Evolutionary conservation across 192 early-diverging fungal species (phyloP).

Genomic region (Coemansia sp.): DNA sequence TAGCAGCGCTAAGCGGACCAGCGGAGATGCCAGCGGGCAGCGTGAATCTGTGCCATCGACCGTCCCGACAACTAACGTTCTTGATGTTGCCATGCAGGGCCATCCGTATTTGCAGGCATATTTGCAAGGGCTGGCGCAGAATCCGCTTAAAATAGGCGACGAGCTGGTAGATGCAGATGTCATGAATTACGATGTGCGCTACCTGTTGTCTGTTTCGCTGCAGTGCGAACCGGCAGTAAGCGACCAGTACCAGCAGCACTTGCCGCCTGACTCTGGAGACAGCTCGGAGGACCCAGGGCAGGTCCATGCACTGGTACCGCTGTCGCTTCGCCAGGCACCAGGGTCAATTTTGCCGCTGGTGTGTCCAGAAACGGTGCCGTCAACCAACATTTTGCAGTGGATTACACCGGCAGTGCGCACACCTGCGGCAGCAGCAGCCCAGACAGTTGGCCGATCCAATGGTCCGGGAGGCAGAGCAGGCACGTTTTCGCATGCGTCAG

Average conservation of each 20-base stretch:
- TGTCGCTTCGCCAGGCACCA: constrained; percentile 41
- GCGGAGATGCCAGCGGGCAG: constrained; percentile 1
- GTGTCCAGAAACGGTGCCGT: constrained; percentile 52
- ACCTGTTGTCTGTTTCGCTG: constrained; percentile 45
- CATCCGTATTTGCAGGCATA: constrained; percentile 43
- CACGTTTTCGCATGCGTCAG: constrained; percentile 34
- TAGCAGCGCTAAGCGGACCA: constrained; percentile 11
- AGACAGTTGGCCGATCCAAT: constrained; percentile 11
- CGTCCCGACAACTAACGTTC: neutral
- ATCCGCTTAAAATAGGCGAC: constrained; percentile 50
- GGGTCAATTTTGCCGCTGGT: constrained; percentile 55
- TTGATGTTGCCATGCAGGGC: constrained; percentile 38
- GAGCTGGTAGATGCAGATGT: constrained; percentile 44
- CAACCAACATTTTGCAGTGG: constrained; percentile 53
- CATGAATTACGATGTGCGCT: constrained; percentile 48
- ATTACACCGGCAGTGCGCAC: constrained; percentile 44
- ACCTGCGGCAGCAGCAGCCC: constrained; percentile 20
- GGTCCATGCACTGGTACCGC: constrained; percentile 16
- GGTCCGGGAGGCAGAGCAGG: constrained; percentile 33
- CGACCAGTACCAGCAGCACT: constrained; percentile 48
- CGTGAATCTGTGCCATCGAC: constrained; percentile 15
- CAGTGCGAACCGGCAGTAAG: constrained; percentile 49
- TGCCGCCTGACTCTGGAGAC: constrained; percentile 10
- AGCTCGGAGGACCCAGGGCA: constrained; percentile 15
- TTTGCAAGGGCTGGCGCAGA: constrained; percentile 22